Base-by-base conservation (phyloP, 495 filamentous ascomycete genomes). In the Terfezia claveryi region DNA sequence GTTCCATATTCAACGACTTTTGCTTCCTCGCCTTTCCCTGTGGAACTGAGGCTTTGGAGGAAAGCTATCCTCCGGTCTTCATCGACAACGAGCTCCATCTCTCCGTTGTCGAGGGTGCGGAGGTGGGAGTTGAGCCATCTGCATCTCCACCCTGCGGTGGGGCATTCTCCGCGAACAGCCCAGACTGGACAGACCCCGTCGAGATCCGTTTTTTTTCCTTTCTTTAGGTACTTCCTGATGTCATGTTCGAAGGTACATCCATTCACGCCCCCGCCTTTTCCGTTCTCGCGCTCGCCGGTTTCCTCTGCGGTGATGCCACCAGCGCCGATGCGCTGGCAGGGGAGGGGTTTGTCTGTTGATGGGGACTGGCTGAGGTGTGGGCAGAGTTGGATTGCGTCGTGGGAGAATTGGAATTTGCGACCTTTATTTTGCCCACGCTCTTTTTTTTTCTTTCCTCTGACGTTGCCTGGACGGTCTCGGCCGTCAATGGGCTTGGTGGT, bases 101-200 rank as follows among this genome's bases (percentile, higher is more conserved):
- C 74, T 8, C 86, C 88, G 65, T 91, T 87, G 52, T 80, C 75
- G 27, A 82, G 66, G 67, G 94, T 85, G 52, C 78, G 72, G 57
- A 81, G 83, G 66, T 98, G 91, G 38, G 82, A 86, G 52, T 72
- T 73, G 14, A 84, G 80, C 62, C 93, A 87, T 11, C 89, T 83
- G 66, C 91, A 98, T 62, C 83, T 92, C 87, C 88, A 98, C 2
- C 91, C 91, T 14, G 79, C 75, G 53, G 71, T 68, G 1, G 55
- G 60, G 61, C 91, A 98, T 59, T 71, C 76, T 37, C 91, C 92
- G 27, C 76, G 72, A 9, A 71, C 74, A 60, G 87, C 80, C 69
- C 75, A 94, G 12, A 88, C 74, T 0, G 88, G 87, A 64, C 91
- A 98, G 23, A 80, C 67, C 0, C 85, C 81, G 0, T 72, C 72